Evolutionary conservation across 2,329 filamentous ascomycete genomes (phyloP).

Genomic region (Alternaria angustiovoidea): DNA sequence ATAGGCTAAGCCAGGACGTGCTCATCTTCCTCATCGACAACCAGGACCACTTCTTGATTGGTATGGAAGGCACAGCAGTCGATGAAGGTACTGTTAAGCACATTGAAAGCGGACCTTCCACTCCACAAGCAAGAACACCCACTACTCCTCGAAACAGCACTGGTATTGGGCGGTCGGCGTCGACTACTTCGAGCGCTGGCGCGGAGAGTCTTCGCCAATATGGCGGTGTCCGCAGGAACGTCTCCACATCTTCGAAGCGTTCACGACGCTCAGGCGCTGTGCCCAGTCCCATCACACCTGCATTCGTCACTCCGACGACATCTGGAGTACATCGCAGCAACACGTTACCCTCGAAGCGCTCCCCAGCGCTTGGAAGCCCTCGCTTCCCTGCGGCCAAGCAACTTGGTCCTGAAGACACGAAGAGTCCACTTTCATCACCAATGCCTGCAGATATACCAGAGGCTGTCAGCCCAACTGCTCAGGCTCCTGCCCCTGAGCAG

Average conservation of each 20-base stretch:
- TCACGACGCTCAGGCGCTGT: slow-evolving; percentile 77
- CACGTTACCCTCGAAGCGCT: slow-evolving; percentile 90
- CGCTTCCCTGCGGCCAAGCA: slow-evolving; percentile 54
- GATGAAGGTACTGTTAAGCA: slow-evolving; percentile 78
- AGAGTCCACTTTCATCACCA: slow-evolving; percentile 28
- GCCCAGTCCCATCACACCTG: slow-evolving; percentile 65
- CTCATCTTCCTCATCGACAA: slow-evolving; percentile 98
- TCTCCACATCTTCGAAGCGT: slow-evolving; percentile 89
- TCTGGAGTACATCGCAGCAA: slow-evolving; percentile 80
- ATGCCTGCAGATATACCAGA: slow-evolving; percentile 24
- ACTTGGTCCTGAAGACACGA: slow-evolving; percentile 54
- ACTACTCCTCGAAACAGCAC: slow-evolving; percentile 61
- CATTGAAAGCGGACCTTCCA: slow-evolving; percentile 71
- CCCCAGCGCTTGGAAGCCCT: slow-evolving; percentile 67
- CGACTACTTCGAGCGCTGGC: slow-evolving; percentile 72
- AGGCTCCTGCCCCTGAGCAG: slow-evolving; percentile 4
- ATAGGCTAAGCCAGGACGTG: slow-evolving; percentile 93
- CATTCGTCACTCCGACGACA: slow-evolving; percentile 50
- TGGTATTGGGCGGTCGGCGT: slow-evolving; percentile 76
- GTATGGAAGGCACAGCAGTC: slow-evolving; percentile 98
- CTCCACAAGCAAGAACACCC: slow-evolving; percentile 60
- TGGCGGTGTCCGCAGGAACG: slow-evolving; percentile 82
- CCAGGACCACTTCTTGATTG: slow-evolving; percentile 96
- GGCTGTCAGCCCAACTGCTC: slow-evolving; percentile 2
- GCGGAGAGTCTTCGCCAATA: slow-evolving; percentile 86